A percentile compares a stretch with the other conserved stretches of the same genome.
phyloP scores from a whole-genome alignment of 371 early-diverging fungal species.

The Choanephora cucurbitarum region DNA sequence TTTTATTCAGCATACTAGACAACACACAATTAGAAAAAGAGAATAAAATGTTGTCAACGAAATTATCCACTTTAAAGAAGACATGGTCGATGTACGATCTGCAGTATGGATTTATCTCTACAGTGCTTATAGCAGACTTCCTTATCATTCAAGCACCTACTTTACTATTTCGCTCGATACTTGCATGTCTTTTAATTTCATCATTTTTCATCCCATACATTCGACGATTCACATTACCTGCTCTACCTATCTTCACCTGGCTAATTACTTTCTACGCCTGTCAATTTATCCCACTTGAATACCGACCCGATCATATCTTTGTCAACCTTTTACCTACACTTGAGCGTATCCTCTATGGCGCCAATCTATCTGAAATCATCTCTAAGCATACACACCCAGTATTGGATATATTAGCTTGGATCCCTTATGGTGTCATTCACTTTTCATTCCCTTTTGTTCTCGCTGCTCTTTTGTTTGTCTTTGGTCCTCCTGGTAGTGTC shows the following conservation, averaged over 20 bases:
- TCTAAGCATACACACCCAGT: slow-evolving; percentile 52
- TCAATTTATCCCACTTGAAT: slow-evolving; percentile 62
- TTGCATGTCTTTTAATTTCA: slow-evolving; percentile 16
- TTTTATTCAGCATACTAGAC: too few species aligned
- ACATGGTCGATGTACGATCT: not conserved
- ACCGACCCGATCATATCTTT: slow-evolving; percentile 64
- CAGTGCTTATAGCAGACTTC: slow-evolving; percentile 16
- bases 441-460: slow-evolving; percentile 66
- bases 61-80: not conserved
- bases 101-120: not conserved
- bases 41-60: too few species aligned
- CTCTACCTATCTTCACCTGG: slow-evolving; percentile 65
- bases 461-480: slow-evolving; percentile 44
- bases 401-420: slow-evolving; percentile 68
- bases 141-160: slow-evolving; percentile 31
- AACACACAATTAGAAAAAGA: too few species aligned
- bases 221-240: slow-evolving; percentile 55
- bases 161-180: slow-evolving; percentile 11
- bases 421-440: slow-evolving; percentile 75
- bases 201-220: slow-evolving; percentile 40
- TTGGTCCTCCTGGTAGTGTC: slow-evolving; percentile 57
- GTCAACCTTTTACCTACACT: slow-evolving; percentile 70
- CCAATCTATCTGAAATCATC: slow-evolving; percentile 66
- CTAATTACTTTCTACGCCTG: slow-evolving; percentile 63
- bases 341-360: slow-evolving; percentile 70